A percentile compares a stretch with the other conserved stretches of the same genome.
Conservation (phyloP, 805 yeast species). For the Candida ipomoeae region DNA sequence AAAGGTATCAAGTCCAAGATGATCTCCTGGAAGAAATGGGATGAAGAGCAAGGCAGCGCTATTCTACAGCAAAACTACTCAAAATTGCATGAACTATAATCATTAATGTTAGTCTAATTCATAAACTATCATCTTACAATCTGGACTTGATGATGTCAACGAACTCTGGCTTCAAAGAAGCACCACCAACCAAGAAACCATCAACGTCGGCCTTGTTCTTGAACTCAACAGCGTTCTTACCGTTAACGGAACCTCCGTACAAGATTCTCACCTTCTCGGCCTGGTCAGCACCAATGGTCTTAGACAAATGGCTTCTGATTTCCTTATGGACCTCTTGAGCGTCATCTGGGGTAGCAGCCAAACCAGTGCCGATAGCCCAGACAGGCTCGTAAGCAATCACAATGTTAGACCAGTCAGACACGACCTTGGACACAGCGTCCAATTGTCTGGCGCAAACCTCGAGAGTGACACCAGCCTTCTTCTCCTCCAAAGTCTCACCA, state of each 20-base stretch:
- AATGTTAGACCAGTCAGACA: conserved; percentile 83
- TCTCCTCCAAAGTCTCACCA: conserved; percentile 96
- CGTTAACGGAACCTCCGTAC: conserved; percentile 98
- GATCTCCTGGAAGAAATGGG: background rate
- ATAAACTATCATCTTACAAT: conserved; percentile 41
- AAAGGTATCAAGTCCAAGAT: conserved; percentile 3
- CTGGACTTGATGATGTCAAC: conserved; percentile 92
- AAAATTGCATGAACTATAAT: background rate
- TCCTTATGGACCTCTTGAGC: conserved; percentile 92
- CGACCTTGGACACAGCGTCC: conserved; percentile 76
- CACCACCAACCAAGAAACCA: conserved; percentile 99
- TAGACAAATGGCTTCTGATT: conserved; percentile 78
- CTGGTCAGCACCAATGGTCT: conserved; percentile 70
- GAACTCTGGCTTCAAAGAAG: conserved; percentile 97
- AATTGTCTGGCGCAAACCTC: conserved; percentile 86
- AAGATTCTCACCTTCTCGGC: conserved; percentile 83
- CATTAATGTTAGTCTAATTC: background rate
- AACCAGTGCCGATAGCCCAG: conserved; percentile 99
- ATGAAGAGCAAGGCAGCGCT: background rate
- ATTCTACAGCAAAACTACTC: background rate
- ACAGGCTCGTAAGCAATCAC: conserved; percentile 99
- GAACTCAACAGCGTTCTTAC: conserved; percentile 85
- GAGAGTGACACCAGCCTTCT: conserved; percentile 82
- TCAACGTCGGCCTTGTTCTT: conserved; percentile 91
- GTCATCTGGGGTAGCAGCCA: conserved; percentile 97